phyloP scores from a whole-genome alignment of 208 protist species.

The Crithidia fasciculata region DNA sequence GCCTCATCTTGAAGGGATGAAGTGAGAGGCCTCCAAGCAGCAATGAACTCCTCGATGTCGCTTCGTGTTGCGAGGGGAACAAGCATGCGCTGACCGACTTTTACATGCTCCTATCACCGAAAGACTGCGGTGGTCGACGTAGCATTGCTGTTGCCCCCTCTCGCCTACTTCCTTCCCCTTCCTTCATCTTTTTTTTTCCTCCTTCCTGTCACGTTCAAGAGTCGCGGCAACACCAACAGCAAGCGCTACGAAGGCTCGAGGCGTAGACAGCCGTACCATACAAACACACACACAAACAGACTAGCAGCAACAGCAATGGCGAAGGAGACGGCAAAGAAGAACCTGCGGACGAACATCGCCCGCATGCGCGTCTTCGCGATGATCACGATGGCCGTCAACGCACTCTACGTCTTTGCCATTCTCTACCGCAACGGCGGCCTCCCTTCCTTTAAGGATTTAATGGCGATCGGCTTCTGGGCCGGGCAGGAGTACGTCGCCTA shows the following conservation, averaged over 20 bases:
- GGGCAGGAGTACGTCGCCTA: constrained; percentile 79
- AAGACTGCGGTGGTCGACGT: no score
- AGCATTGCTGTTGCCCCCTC: no score
- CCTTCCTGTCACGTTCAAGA: no score
- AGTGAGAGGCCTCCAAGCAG: no score
- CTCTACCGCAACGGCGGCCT: constrained; percentile 71
- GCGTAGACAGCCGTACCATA: background rate
- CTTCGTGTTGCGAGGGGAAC: no score
- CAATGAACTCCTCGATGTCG: no score
- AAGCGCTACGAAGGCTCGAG: background rate
- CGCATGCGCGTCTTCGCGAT: constrained; percentile 78
- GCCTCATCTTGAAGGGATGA: no score
- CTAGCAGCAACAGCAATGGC: constrained; percentile 53
- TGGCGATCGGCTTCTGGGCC: constrained; percentile 77
- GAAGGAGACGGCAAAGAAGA: constrained; percentile 90
- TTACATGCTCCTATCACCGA: no score
- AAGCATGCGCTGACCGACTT: no score
- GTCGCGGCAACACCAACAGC: background rate
- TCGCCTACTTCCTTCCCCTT: no score
- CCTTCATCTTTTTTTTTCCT: background rate
- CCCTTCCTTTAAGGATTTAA: constrained; percentile 52
- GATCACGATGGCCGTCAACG: constrained; percentile 72
- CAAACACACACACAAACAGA: constrained; percentile 8
- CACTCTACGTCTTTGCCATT: constrained; percentile 57
- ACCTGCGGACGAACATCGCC: constrained; percentile 60